phyloP scores from a whole-genome alignment of 495 filamentous ascomycete species.

The Aspergillus hancockii region DNA sequence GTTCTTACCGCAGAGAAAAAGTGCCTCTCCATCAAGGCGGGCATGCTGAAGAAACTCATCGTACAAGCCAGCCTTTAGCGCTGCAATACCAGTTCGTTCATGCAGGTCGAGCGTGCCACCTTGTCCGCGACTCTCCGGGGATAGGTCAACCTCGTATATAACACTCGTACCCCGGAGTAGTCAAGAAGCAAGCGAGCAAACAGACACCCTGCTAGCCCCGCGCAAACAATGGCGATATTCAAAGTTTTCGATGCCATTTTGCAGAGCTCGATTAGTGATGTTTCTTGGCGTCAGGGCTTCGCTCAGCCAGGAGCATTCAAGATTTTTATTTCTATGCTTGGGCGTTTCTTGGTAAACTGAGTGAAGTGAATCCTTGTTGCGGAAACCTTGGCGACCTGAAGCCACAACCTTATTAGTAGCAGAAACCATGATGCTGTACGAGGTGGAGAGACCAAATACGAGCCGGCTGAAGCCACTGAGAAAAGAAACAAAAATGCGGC shows the following conservation, averaged over 20 bases:
- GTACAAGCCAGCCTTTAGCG: slow-evolving; percentile 51
- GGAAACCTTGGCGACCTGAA: too few relatives aligned
- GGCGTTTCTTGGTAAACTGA: too few relatives aligned
- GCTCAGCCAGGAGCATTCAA: too few relatives aligned
- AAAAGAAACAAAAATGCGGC: too few relatives aligned
- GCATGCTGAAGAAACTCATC: slow-evolving; percentile 48
- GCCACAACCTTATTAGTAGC: too few relatives aligned
- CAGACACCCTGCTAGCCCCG: slow-evolving; percentile 51
- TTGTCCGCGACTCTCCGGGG: slow-evolving; percentile 33
- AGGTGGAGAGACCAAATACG: too few relatives aligned
- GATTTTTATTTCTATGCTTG: too few relatives aligned
- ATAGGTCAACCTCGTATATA: slow-evolving; percentile 28
- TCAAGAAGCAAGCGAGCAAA: slow-evolving; percentile 57
- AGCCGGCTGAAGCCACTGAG: too few relatives aligned
- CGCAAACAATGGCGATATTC: slow-evolving; percentile 45
- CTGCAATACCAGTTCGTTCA: slow-evolving; percentile 46
- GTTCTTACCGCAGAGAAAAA: not conserved
- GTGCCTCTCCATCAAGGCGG: not conserved
- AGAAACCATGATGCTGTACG: too few relatives aligned
- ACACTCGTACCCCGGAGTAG: slow-evolving; percentile 23
- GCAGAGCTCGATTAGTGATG: too few relatives aligned
- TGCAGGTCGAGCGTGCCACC: slow-evolving; percentile 62
- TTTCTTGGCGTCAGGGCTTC: too few relatives aligned
- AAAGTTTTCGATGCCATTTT: not conserved
- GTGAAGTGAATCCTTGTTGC: too few relatives aligned